Base-by-base conservation (phyloP, 352 stramenopile genomes). In the Aphanomyces euteiches region DNA sequence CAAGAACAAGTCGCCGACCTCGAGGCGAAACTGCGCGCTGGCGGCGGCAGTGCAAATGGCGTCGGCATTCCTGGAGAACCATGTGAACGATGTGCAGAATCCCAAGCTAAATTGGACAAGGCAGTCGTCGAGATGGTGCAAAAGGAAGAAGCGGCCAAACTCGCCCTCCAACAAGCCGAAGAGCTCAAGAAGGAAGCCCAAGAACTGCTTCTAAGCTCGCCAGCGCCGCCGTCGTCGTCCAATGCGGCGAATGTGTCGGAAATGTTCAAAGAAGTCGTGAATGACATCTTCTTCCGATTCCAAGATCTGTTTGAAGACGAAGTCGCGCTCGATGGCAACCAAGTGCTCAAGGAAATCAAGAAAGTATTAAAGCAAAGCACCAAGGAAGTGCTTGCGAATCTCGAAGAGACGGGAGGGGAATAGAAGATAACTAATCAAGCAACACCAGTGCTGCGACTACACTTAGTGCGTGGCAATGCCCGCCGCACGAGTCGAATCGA, bases 251-350 rank as follows among this genome's bases (percentile, higher is more conserved):
- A 70, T 34, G 61, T 89, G 8, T 74, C 84, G 48, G 73, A 53
- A 12, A 67, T 93, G 54, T 90, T 91, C 74, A 93, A 93, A 56
- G 82, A 91, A 57, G 74, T 79, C 0, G 79, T 91, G 66, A 93
- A 90, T 69, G 83, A 91, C 15, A 88, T 93, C 78, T 91, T 91
- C 65, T 91, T 87, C 72, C 85, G 81, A 4, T 90, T 93, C 63
- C 83, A 93, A 50, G 85, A 93, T 37, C 72, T 88, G 39, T 91
- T 93, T 63, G 85, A 93, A 73, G 80, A 87, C 34, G 64, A 66
- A 69, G 76, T 72, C 4, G 72, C 76, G 0, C 63, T 91, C 15
- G 82, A 93, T 37, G 75, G 80, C 47, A 88, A 87, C 56, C 85
- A 93, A 54, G 84, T 90, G 66, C 79, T 91, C 34, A 78, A 64